Evolutionary conservation across 176 grass and related monocot genomes (phyloP).

Genomic region (Carex scoparia): DNA sequence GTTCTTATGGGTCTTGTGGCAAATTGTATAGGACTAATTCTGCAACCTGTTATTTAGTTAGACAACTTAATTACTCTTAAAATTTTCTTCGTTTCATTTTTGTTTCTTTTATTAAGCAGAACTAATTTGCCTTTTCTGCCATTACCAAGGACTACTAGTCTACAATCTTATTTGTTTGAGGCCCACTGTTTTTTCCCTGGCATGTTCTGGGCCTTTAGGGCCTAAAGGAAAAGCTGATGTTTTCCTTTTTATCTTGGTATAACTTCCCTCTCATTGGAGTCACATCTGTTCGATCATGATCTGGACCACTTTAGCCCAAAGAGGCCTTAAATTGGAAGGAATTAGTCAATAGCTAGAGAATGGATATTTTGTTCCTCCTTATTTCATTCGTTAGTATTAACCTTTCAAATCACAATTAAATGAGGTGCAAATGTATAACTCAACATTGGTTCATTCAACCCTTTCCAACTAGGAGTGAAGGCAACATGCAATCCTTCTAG

Average conservation of each 20-base stretch:
- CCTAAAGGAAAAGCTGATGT: not conserved
- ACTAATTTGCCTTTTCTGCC: not conserved
- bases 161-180: not conserved
- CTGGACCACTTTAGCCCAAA: not conserved
- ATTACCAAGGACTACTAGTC: not conserved
- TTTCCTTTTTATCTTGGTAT: not conserved
- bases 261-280: not conserved
- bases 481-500: slow-evolving; percentile 3
- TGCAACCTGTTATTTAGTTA: slow-evolving; percentile 9
- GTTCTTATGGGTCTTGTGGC: not conserved
- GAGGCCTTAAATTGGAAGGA: not conserved
- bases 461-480: not conserved
- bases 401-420: not conserved
- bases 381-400: not conserved
- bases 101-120: not conserved
- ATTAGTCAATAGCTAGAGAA: not conserved
- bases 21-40: slow-evolving; percentile 22
- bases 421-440: not conserved
- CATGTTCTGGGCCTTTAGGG: not conserved
- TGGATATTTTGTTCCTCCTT: not conserved
- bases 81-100: not conserved
- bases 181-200: not conserved
- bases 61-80: not conserved
- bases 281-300: not conserved
- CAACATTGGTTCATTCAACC: not conserved